A percentile compares a stretch with the other conserved stretches of the same genome.
Conservation (phyloP, 495 filamentous ascomycete genomes). For the Xylaria flabelliformis region DNA sequence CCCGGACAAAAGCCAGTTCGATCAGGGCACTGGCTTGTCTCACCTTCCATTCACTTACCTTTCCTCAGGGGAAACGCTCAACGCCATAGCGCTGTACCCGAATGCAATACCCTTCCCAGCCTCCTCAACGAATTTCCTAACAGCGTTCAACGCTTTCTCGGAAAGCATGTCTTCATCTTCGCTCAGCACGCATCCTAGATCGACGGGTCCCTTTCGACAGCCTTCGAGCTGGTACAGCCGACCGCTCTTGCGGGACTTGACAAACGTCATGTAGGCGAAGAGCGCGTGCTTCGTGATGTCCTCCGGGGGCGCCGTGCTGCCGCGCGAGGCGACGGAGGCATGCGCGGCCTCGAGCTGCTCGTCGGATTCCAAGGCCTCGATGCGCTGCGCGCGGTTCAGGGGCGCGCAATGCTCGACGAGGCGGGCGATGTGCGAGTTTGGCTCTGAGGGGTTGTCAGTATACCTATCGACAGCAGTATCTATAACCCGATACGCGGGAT, state of each 20-base stretch:
- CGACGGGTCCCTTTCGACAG: slow-evolving; percentile 69
- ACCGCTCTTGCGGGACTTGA: slow-evolving; percentile 62
- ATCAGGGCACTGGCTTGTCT: background rate
- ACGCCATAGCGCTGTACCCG: slow-evolving; percentile 20
- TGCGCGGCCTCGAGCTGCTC: slow-evolving; percentile 71
- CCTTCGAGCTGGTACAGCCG: slow-evolving; percentile 83
- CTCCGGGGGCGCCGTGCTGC: slow-evolving; percentile 62
- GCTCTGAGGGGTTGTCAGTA: slow-evolving; percentile 3
- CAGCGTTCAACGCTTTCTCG: slow-evolving; percentile 58
- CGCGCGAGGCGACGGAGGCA: slow-evolving; percentile 65
- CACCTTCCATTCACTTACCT: background rate
- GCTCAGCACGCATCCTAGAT: slow-evolving; percentile 61
- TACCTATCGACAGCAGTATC: background rate
- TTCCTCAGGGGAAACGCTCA: slow-evolving; percentile 14
- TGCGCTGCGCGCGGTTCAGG: slow-evolving; percentile 59
- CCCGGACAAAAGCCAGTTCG: background rate
- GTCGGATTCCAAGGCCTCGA: slow-evolving; percentile 71
- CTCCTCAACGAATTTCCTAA: background rate
- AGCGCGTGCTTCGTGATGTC: slow-evolving; percentile 59
- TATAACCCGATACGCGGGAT: background rate
- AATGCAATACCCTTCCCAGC: slow-evolving; percentile 13
- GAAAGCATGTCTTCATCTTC: slow-evolving; percentile 73
- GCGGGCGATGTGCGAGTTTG: slow-evolving; percentile 27
- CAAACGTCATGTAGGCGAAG: slow-evolving; percentile 70
- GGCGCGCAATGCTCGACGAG: slow-evolving; percentile 49